Evolutionary conservation across 306 rosid species (phyloP), one percentile per base, ranked within the genome.

Genomic region (Cicer bijugum): DNA sequence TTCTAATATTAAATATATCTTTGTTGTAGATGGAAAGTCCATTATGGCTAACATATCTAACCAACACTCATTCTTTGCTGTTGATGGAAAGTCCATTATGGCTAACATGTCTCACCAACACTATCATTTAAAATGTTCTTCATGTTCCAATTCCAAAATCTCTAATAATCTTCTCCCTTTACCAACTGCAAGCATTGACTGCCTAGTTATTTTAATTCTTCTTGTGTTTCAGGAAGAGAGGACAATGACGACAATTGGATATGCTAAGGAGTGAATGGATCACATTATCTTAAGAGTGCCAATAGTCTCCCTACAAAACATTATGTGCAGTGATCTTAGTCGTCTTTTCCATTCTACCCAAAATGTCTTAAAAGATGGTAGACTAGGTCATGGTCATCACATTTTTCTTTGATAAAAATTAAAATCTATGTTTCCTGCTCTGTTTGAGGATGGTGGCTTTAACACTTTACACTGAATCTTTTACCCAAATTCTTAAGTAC

Each of bases 111-210:
- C 67, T 37, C n/a, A 1, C 68, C 20, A 38, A 60, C 11, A 4
- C 17, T 38, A 19, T 62, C 46, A 38, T 38, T 38, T 37, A 38
- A 61, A 62, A 62, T 14, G 60, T 53, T 14, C 46, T 46, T 5
- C 5, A 7, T 40, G 12, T 38, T 62, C 47, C 68, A 38, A 38
- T 62, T 62, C 5, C 28, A 62, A 38, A 62, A 62, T 38, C 47
- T 38, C 68, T 5, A 62, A 62, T 12, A 38, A 39, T 14, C 28
- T 62, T 38, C 68, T 62, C 47, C 39, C 68, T 38, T 38, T 38
- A 62, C 46, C 47, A 38, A 62, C 68, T 62, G 37, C 19, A 4
- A 62, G 47, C 68, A 62, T 62, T 62, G 68, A 62, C 47, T 62
- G 68, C 48, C 12, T 62, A 28, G 46, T 62, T 62, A 62, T 16